Evolutionary conservation across 2,329 filamentous ascomycete genomes (phyloP).

Genomic region (Nigrospora oryzae): DNA sequence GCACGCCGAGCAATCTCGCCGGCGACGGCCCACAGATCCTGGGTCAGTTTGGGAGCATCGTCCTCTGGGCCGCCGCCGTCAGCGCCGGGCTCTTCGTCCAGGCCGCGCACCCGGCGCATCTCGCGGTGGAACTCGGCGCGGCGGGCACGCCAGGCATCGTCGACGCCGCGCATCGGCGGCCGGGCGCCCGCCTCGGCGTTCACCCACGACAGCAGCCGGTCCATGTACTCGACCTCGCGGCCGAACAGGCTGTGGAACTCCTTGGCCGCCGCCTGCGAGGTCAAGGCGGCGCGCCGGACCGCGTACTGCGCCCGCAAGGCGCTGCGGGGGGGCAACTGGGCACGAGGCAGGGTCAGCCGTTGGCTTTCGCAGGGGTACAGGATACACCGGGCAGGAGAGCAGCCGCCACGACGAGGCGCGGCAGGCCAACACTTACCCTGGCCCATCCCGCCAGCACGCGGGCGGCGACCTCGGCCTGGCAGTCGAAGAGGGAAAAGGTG

Average conservation of each 20-base stretch:
- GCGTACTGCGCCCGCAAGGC: conserved; percentile 19
- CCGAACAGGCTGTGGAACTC: conserved; percentile 27
- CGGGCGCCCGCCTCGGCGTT: conserved; percentile 12
- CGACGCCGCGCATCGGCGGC: conserved; percentile 19
- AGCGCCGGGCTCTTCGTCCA: too few relatives aligned
- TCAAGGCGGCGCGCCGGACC: conserved; percentile 12
- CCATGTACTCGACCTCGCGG: conserved; percentile 23
- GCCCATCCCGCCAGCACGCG: conserved; percentile 45
- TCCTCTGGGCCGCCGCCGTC: too few relatives aligned
- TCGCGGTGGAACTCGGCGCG: background rate
- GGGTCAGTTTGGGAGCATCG: too few relatives aligned
- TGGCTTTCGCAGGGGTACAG: too few relatives aligned
- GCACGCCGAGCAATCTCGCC: too few relatives aligned
- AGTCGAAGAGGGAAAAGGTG: conserved; percentile 63
- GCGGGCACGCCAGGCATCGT: conserved; percentile 18
- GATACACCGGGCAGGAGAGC: too few relatives aligned
- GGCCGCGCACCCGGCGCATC: background rate
- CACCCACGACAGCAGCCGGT: conserved; percentile 18
- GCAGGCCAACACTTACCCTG: conserved; percentile 15
- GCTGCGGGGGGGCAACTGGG: too few relatives aligned
- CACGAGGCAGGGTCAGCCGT: too few relatives aligned
- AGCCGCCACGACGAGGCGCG: too few relatives aligned
- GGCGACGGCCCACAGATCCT: too few relatives aligned
- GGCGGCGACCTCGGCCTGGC: conserved; percentile 55
- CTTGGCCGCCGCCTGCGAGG: conserved; percentile 9